Evolutionary conservation across 2,329 filamentous ascomycete species (phyloP), one percentile per base, ranked within the genome.

Genomic region (Macrophomina phaseolina): DNA sequence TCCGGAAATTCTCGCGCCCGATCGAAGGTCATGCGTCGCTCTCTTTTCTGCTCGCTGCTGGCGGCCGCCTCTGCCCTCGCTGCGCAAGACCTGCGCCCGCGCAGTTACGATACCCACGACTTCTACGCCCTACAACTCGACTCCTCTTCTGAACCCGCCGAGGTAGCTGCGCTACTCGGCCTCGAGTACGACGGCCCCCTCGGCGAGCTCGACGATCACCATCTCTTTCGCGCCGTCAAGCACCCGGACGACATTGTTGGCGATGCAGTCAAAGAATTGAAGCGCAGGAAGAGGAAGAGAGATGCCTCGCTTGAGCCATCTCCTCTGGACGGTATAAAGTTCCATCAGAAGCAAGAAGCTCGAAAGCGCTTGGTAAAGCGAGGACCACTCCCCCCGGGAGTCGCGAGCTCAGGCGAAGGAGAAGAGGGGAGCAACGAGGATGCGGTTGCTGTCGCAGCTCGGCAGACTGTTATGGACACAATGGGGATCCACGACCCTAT

Each of bases 121-220:
- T 98, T 97, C 81, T 97, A 98, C 78, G 93, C 96, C 70, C 84
- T 99, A 55, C 91, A 97, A 71, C 86, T 99, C 74, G 87, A 90
- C 67, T 81, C 86, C 12, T 83, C 86, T 45, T 83, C 86, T 6
- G 84, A 88, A 14, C 93, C 93, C 16, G 80, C 86, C 30, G 84
- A 90, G 48, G 84, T 97, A 69, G 93, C 93, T 34, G 81, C 83
- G 53, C 85, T 88, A 28, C 82, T 99, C 8, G 93, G 92, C 23
- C 83, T 97, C 56, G 84, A 86, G 52, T 90, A 97, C 78, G 91
- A 97, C 73, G 94, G 94, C 45, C 87, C 87, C 55, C 84, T 98
- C 18, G 91, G 91, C 70, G 87, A 92, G 74, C 85, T 99, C 48
- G 82, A 87, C 55, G 87, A 90, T 76, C 94, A 98, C 78, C 90